Base-by-base conservation (phyloP, 2,329 filamentous ascomycete genomes). In the Claviceps capensis region DNA sequence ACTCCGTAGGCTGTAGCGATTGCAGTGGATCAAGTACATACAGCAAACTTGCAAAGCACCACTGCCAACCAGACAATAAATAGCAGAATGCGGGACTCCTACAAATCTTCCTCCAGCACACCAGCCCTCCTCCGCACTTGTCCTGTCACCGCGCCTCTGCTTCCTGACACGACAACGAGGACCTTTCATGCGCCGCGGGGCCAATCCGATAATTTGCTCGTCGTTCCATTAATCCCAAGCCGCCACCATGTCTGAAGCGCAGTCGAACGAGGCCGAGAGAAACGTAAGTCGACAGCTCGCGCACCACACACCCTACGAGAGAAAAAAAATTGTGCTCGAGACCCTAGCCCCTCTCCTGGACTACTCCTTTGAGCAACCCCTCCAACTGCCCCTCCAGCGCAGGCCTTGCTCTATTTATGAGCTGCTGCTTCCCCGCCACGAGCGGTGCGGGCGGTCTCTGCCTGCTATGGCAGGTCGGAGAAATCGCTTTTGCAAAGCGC, bases 211-310 rank as follows among this genome's bases (percentile, higher is more conserved):
- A 54, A 53, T 56, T 56, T 57, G 54, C 58, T 56, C 57, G 58
- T 55, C 54, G 57, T 40, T 34, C 41, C 47, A 26, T 47, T 47
- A 54, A 58, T 53, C 56, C 53, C 56, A 53, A 55, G 58, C 59
- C 57, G 56, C 69, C 79, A 90, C 74, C 64, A 95, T 95, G 88
- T 90, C 86, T 76, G 83, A 89, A 73, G 76, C 84, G 65, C 82
- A 88, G 73, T 81, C 82, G 69, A 90, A 85, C 74, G 93, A 97
- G 73, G 91, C 91, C 62, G 93, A 98, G 81, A 97, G 97, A 82
- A 98, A 97, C 72, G 79, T 82, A 65, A 71, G 76, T 73, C 44
- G 54, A 36, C 41, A 45, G 16, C 26, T 23, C 30, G 42, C 19
- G 30, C 42, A 48, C 23, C 22, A 13, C 37, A 41, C 19, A 44